phyloP scores from a whole-genome alignment of 768 basidiomycete genomes.

The Lentinula lateritia region DNA sequence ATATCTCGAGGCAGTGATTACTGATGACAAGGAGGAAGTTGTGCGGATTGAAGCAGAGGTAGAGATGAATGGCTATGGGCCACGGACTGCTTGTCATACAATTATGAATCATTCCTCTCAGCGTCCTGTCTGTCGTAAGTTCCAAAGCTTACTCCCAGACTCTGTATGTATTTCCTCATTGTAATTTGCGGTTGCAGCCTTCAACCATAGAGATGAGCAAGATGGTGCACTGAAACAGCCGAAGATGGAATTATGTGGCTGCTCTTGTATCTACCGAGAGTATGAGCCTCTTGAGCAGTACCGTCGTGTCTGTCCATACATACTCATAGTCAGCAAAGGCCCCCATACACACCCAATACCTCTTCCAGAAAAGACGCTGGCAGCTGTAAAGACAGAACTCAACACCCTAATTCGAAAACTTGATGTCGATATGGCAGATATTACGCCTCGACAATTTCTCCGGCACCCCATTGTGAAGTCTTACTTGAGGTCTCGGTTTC shows the following conservation, averaged over 20 bases:
- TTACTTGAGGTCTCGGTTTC: constrained; percentile 10
- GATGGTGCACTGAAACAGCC: background rate
- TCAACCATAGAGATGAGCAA: background rate
- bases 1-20: constrained; percentile 17
- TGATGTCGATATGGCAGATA: constrained; percentile 15
- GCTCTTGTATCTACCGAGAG: background rate
- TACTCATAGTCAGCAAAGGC: constrained; percentile 5
- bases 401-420: constrained; percentile 8
- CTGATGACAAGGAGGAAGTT: constrained; percentile 15
- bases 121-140: constrained; percentile 14
- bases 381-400: constrained; percentile 4
- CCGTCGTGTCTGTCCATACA: constrained; percentile 1
- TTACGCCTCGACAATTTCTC: constrained; percentile 18
- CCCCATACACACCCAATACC: constrained; percentile 10
- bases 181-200: background rate
- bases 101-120: constrained; percentile 14
- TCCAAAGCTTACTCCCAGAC: background rate
- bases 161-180: background rate
- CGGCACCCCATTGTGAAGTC: constrained; percentile 14
- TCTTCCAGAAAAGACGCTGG: constrained; percentile 12
- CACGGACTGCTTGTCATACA: constrained; percentile 10
- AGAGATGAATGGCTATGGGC: constrained; percentile 11
- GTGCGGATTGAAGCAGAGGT: constrained; percentile 15
- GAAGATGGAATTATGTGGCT: background rate
- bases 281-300: constrained; percentile 5